Evolutionary conservation across 2,329 filamentous ascomycete species (phyloP), one percentile per base, ranked within the genome.

Genomic region (Fulvia fulva): DNA sequence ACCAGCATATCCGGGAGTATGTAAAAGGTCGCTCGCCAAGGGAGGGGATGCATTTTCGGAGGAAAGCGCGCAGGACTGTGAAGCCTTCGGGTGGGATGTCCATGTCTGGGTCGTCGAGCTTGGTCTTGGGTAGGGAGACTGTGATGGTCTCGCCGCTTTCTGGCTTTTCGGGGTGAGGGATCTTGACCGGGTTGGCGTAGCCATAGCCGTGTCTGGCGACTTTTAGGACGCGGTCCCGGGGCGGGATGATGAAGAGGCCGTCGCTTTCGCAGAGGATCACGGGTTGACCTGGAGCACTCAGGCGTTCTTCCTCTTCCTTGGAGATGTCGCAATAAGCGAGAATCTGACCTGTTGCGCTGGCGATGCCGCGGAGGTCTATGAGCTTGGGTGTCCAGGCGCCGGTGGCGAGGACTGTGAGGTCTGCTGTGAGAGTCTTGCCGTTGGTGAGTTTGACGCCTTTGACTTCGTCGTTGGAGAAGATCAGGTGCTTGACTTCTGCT

Each of bases 311-410:
- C 74, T 97, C 92, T 5, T 83, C 81, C 16, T 84, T 77, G 0
- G 85, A 88, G 66, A 97, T 81, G 63, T 85, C 80, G 64, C 96
- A 77, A 76, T 95, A 97, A 12, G 83, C 88, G 25, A 97, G 71
- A 0, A 84, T 83, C 68, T 97, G 93, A 14, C 90, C 93, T 0
- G 91, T 96, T 2, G 92, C 89, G 63, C 88, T 83, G 41, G 86
- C 87, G 46, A 89, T 83, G 25, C 90, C 90, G 49, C 86, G 80
- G 0, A 97, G 78, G 73, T 96, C 89, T 56, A 97, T 76, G 22
- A 97, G 80, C 1, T 83, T 81, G 2, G 87, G 83, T 1, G 89
- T 90, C 92, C 93, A 97, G 4, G 93, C 91, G 16, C 93, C 93
- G 0, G 91, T 86, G 0, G 93, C 91, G 2, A 96, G 80, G 56